Evolutionary conservation across 2,329 filamentous ascomycete species (phyloP).

Genomic region (Dactylellina leptospora): DNA sequence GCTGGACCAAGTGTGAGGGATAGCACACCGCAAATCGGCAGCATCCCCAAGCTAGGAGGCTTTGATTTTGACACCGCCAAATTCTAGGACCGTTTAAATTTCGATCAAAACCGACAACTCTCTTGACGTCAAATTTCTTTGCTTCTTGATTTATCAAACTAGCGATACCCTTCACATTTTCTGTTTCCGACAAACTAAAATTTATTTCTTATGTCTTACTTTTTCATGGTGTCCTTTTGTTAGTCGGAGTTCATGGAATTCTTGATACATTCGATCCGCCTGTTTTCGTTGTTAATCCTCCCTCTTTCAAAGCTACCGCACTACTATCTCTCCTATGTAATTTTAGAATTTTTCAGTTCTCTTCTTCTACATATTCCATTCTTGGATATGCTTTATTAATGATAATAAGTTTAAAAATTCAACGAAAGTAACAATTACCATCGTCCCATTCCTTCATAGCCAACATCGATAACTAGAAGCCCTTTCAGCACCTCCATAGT

Average conservation of each 20-base stretch:
- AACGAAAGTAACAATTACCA: constrained; percentile 29
- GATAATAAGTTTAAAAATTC: constrained; percentile 40
- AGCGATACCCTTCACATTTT: constrained; percentile 28
- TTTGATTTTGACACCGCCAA: constrained; percentile 50
- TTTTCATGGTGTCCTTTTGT: constrained; percentile 9
- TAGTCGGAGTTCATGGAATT: constrained; percentile 37
- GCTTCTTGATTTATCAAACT: constrained; percentile 16
- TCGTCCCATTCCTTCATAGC: too few species aligned
- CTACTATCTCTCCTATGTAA: constrained; percentile 44
- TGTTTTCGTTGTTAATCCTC: neutral
- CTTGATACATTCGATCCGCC: constrained; percentile 20
- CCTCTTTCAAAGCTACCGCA: neutral
- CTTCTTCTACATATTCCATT: constrained; percentile 44
- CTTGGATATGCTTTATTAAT: constrained; percentile 50
- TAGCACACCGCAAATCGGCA: constrained; percentile 49
- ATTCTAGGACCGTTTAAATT: constrained; percentile 21
- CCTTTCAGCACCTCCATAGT: neutral
- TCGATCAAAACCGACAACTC: constrained; percentile 1
- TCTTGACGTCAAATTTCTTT: constrained; percentile 3
- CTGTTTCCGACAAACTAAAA: neutral
- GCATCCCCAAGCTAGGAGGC: constrained; percentile 38
- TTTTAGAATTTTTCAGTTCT: too few species aligned
- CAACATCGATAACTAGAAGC: too few species aligned
- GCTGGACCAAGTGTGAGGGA: constrained; percentile 37
- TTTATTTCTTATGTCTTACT: neutral